Evolutionary conservation across 495 filamentous ascomycete species (phyloP), one percentile per base, ranked within the genome.

Genomic region (Talaromyces trachyspermus): DNA sequence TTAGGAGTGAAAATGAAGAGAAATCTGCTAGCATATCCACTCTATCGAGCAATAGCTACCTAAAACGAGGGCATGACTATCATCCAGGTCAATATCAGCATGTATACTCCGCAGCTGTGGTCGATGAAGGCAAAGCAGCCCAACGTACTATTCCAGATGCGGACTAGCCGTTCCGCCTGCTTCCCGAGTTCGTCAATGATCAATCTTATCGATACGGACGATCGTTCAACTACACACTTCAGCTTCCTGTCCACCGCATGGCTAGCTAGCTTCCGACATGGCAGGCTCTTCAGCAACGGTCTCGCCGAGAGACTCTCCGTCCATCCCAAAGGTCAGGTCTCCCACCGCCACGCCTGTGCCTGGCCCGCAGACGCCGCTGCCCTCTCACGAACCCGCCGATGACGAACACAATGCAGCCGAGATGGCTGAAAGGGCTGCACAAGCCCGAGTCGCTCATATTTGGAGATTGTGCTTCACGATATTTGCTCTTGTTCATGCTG

Each of bases 391-490:
- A 25, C 6, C 18, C 3, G 25, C 32, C 12, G 26, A 40, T 20
- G 23, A 42, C 39, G 9, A 25, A 25, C 38, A 33, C 6, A 14
- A 46, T 19, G 42, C 44, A 2, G 11, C 44, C 9, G 44, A 46
- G 19, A 12, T 33, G 3, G 12, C 29, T 8, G 44, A 46, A 35
- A 36, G 23, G 15, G 30, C 30, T 30, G 44, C 14, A 9, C 30
- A 22, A 9, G 30, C 29, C 17, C 29, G 44, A 7, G 37, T n/a
- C 20, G 25, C 24, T 24, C 29, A 36, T 14, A 46, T 37, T 18
- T 46, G 44, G 44, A 17, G 44, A 11, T 30, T 46, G 14, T 46
- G 44, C 20, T 46, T 46, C 23, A 46, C 44, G 5, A 26, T 46
- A 7, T 46, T 46, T 18, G 30, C 44, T 20, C 44, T 46, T 22